Percentiles rank a stretch among this genome's conserved stretches.
phyloP scores from a whole-genome alignment of 495 filamentous ascomycete species.

The Penicillium canescens region DNA sequence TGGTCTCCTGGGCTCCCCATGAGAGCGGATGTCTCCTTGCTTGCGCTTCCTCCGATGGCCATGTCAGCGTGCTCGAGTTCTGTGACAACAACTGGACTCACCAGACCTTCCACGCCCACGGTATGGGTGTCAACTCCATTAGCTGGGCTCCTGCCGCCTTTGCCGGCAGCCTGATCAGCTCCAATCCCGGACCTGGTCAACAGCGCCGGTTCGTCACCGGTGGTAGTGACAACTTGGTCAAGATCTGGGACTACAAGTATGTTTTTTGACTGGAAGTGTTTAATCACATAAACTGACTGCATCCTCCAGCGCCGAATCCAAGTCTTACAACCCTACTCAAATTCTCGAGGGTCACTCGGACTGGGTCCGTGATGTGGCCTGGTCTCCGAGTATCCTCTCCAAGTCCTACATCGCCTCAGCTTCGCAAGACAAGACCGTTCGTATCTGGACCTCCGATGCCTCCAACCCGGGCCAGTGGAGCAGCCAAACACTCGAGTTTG shows the following conservation, averaged over 20 bases:
- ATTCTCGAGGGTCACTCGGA: conserved; percentile 78
- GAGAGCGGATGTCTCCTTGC: conserved; percentile 93
- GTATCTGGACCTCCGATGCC: conserved; percentile 87
- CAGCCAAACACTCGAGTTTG: conserved; percentile 80
- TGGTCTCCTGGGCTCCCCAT: conserved; percentile 95
- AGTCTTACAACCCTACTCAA: conserved; percentile 55
- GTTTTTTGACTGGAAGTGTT: conserved; percentile 4
- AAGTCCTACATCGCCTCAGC: conserved; percentile 95
- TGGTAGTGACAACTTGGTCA: conserved; percentile 87
- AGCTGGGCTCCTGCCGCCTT: conserved; percentile 87
- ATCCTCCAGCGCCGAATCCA: conserved; percentile 45
- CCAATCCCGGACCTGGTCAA: conserved; percentile 58
- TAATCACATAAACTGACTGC: conserved; percentile 8
- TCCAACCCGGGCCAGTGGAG: conserved; percentile 69
- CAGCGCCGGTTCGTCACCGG: conserved; percentile 87
- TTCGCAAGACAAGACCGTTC: conserved; percentile 92
- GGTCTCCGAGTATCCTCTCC: conserved; percentile 89
- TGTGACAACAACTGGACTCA: conserved; percentile 87
- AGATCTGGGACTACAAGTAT: conserved; percentile 78
- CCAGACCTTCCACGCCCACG: conserved; percentile 87
- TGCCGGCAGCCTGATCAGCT: conserved; percentile 77
- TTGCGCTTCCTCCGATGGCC: conserved; percentile 90
- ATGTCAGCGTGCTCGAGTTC: conserved; percentile 91
- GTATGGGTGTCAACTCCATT: conserved; percentile 89
- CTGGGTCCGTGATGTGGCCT: conserved; percentile 98